Conservation (phyloP, 345 rosid genomes). For the Melaleuca quinquenervia region DNA sequence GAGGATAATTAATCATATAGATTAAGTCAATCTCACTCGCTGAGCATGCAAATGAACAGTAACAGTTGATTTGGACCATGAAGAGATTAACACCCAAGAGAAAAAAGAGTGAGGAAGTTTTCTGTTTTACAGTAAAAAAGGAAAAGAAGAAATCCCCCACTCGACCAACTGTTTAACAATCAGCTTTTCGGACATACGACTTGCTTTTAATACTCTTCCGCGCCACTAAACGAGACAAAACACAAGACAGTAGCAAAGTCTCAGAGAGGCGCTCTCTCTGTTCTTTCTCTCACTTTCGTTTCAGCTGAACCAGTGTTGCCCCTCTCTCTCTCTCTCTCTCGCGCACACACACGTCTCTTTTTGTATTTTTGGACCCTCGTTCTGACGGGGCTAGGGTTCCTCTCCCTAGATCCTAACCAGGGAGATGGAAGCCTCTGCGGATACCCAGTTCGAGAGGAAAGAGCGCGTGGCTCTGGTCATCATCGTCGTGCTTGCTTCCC, state of each 20-base stretch:
- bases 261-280: neutral
- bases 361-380: neutral
- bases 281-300: neutral
- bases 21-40: too few relatives aligned
- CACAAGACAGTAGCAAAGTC: neutral
- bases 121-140: neutral
- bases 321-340: neutral
- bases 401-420: neutral
- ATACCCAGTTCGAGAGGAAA: constrained; percentile 35
- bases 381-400: neutral
- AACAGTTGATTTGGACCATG: neutral
- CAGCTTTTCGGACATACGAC: neutral
- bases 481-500: constrained; percentile 73
- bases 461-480: constrained; percentile 54
- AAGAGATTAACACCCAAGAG: neutral
- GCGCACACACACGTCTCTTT: neutral
- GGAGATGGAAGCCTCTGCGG: neutral
- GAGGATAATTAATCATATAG: too few relatives aligned
- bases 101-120: neutral
- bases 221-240: neutral
- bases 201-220: neutral
- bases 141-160: neutral
- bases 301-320: neutral
- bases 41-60: neutral
- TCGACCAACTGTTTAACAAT: neutral